Evolutionary conservation across 1,284 basidiomycete species (phyloP), one percentile per base, ranked within the genome.

Genomic region (Microbotryum silenes-acaulis): DNA sequence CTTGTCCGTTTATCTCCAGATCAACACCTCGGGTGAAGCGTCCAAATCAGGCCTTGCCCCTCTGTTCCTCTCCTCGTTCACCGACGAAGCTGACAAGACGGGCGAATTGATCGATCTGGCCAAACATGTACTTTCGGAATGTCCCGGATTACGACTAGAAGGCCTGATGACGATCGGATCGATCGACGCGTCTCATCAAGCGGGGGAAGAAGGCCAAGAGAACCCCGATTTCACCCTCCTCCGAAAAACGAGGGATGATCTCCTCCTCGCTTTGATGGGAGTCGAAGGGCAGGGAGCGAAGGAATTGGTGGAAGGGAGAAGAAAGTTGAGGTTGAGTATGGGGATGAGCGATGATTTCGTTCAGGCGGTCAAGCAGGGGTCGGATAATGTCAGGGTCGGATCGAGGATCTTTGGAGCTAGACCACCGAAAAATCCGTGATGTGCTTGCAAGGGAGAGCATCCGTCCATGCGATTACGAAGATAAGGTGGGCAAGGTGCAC

Each of bases 161-260:
- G 96, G 94, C 5, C 77, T 98, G 47, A 98, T 98, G 94, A 97
- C 94, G 0, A 98, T 98, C 70, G 94, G 96, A 2, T 84, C 91
- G 5, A 80, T 88, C 59, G 80, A 84, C 50, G 81, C 85, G 63
- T 90, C 88, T 2, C 79, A 87, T 20, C 71, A 74, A 56, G 78
- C 80, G 7, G 77, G 77, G 2, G 74, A 77, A 49, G 73, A 74
- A 4, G 78, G 79, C 6, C 81, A 83, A 62, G 81, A 83, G 63
- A 97, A 97, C 72, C 81, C 82, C 1, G 93, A 98, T 75, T 98
- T 97, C 71, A 81, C 83, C 63, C 77, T 74, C 33, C 80, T 97
- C 50, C 83, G 81, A 56, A 75, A 77, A 65, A 88, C 86, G 8
- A 79, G 88, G 57, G 80, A 82, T 54, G 67, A 78, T 18, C 77